Evolutionary conservation across 257 asterid genomes (phyloP).

Genomic region (Coffea eugenioides): DNA sequence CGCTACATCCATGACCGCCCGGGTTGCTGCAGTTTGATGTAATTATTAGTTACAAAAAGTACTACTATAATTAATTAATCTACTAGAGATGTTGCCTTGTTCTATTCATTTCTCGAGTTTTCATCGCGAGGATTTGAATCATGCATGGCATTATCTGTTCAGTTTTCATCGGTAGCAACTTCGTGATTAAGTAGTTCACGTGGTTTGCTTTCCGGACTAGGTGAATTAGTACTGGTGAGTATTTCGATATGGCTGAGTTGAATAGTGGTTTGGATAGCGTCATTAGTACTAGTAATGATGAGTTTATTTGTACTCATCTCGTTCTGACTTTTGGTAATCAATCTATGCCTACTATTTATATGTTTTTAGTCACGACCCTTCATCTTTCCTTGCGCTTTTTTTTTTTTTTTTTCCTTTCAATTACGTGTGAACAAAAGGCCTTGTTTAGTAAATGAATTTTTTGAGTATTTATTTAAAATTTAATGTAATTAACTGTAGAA

Average conservation of each 20-base stretch:
- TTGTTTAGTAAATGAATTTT: too few species aligned
- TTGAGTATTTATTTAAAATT: too few species aligned
- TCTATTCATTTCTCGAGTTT: neutral
- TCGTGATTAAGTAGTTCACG: too few species aligned
- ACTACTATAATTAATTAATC: too few species aligned
- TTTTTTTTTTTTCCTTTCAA: too few species aligned
- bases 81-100: neutral
- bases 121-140: neutral
- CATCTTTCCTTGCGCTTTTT: neutral
- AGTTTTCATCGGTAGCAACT: neutral
- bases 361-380: neutral
- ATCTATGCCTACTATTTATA: neutral
- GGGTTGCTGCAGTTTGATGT: neutral
- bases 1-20: neutral
- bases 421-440: too few species aligned
- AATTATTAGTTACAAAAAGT: neutral
- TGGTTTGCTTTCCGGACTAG: neutral
- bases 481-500: too few species aligned
- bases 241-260: neutral
- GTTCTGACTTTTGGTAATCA: neutral
- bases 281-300: neutral
- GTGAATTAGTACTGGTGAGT: neutral
- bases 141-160: neutral
- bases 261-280: neutral
- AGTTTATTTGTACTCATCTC: neutral